Percentiles rank a stretch among this genome's conserved stretches.
phyloP scores from a whole-genome alignment of 768 basidiomycete species.

The Dioszegia hungarica region DNA sequence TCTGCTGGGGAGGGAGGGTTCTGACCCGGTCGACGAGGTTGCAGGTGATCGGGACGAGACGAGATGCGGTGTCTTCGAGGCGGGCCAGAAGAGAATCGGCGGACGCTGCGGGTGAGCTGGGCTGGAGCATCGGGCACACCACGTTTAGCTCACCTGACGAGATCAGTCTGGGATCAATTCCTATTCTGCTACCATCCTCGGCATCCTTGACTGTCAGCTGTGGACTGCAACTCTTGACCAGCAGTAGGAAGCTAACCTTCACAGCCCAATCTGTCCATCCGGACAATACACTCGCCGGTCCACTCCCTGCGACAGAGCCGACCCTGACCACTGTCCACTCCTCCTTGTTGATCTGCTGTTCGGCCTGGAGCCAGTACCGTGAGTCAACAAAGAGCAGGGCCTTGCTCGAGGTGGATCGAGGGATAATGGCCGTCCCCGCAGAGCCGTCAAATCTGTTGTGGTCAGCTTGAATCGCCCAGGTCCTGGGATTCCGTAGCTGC shows the following conservation, averaged over 20 bases:
- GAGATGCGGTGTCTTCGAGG: constrained; percentile 14
- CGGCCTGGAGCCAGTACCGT: constrained; percentile 46
- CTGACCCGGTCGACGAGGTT: constrained; percentile 41
- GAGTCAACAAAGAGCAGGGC: constrained; percentile 45
- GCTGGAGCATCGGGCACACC: background rate
- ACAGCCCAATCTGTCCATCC: constrained; percentile 36
- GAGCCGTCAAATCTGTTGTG: constrained; percentile 38
- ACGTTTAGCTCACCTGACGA: constrained; percentile 17
- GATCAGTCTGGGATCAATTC: constrained; percentile 42
- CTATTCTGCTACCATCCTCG: constrained; percentile 34
- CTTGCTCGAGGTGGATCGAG: constrained; percentile 7
- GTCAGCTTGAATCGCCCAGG: background rate
- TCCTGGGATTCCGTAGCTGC: background rate
- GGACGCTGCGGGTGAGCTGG: background rate
- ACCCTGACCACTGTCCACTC: constrained; percentile 35
- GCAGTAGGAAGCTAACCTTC: constrained; percentile 14
- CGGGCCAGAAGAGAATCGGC: background rate
- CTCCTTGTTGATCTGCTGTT: constrained; percentile 27
- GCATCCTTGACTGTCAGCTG: constrained; percentile 18
- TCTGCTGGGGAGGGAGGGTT: constrained; percentile 57
- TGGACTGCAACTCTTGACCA: background rate
- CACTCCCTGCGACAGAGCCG: constrained; percentile 16
- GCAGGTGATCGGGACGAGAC: constrained; percentile 21
- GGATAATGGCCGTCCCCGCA: constrained; percentile 43
- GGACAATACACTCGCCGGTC: constrained; percentile 13